A percentile compares a stretch with the other conserved stretches of the same genome.
Conservation (phyloP, 129 eudicot species). For the Flaveria brownii region DNA sequence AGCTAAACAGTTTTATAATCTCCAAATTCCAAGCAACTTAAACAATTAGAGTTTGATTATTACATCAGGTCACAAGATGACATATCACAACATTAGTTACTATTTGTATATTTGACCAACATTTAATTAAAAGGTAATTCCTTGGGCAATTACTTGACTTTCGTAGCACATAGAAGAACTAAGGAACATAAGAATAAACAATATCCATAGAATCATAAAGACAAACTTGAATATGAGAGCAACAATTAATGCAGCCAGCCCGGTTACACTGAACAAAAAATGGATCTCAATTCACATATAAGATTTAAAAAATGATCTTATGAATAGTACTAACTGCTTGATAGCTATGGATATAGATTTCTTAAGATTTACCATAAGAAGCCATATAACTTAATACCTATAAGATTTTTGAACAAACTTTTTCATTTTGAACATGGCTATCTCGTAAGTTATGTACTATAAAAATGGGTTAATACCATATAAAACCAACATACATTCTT, state of each 20-base stretch:
- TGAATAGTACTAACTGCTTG: background rate
- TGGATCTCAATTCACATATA: background rate
- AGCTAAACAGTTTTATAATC: background rate
- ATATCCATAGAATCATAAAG: background rate
- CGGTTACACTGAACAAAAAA: constrained; percentile 8
- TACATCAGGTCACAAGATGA: background rate
- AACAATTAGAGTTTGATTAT: background rate
- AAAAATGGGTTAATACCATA: background rate
- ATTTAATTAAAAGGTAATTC: background rate
- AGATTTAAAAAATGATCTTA: background rate
- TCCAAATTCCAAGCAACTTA: background rate
- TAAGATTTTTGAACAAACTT: background rate
- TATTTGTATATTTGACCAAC: background rate
- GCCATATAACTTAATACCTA: constrained; percentile 18
- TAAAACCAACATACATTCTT: too few relatives aligned
- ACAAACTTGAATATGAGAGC: background rate
- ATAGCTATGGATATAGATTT: constrained; percentile 4
- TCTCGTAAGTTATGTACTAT: background rate
- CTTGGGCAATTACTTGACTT: background rate
- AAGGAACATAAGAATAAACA: constrained; percentile 4
- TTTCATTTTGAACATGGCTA: background rate
- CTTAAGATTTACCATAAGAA: constrained; percentile 6
- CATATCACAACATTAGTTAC: background rate
- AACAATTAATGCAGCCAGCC: background rate
- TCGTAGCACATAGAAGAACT: background rate